These are phyloP conservation scores for Salix brachista DNA, from an alignment of 345 rosid species.

Conservation along the genomic window DNA sequence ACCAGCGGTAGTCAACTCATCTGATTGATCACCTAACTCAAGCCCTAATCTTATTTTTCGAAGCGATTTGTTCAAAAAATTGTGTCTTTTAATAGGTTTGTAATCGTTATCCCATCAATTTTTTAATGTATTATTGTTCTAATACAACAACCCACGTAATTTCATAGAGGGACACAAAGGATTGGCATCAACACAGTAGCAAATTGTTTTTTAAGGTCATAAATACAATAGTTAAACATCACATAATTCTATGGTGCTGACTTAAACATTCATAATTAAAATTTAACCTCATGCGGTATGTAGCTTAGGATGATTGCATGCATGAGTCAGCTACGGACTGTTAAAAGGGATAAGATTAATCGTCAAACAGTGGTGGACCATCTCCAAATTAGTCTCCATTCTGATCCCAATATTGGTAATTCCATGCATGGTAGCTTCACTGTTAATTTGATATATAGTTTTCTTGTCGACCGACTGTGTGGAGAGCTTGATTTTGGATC, in stretches of 20 bases:
- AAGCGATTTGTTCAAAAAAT: not conserved
- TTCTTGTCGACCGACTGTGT: not conserved
- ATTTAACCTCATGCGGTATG: not conserved
- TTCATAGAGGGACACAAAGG: no score
- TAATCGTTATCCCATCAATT: not conserved
- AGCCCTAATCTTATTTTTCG: not conserved
- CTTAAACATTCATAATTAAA: not conserved
- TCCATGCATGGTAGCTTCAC: no score
- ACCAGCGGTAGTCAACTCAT: not conserved
- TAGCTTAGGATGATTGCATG: not conserved
- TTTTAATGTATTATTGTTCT: not conserved
- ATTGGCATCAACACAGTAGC: not conserved
- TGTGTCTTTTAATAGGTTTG: not conserved
- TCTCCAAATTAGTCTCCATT: not conserved
- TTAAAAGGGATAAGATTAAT: no score
- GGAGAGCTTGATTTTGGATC: not conserved
- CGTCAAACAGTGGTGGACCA: not conserved
- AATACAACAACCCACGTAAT: not conserved
- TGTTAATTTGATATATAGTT: no score
- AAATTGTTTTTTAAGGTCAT: not conserved
- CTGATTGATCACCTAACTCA: conserved; percentile 7
- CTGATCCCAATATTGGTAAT: no score
- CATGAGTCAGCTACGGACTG: not conserved
- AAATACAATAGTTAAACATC: not conserved
- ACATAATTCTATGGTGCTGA: not conserved